phyloP scores from a whole-genome alignment of 768 basidiomycete species.

The Coprinopsis sp. region DNA sequence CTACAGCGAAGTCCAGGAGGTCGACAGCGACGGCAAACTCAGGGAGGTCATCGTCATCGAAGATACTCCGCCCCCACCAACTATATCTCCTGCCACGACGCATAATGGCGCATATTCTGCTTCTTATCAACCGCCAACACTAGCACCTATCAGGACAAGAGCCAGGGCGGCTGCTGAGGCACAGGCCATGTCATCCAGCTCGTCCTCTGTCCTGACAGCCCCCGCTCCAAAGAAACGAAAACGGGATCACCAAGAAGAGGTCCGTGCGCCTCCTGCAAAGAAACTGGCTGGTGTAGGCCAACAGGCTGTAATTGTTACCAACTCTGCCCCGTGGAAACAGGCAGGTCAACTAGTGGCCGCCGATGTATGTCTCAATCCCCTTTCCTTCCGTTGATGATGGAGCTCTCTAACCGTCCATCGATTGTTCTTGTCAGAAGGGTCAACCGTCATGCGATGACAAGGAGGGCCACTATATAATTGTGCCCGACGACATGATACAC shows the following conservation, averaged over 20 bases:
- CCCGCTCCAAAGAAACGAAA: slow-evolving; percentile 83
- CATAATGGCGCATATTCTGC: slow-evolving; percentile 69
- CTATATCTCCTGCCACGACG: slow-evolving; percentile 71
- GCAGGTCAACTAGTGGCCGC: slow-evolving; percentile 59
- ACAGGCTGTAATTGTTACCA: slow-evolving; percentile 45
- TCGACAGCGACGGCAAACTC: slow-evolving; percentile 71
- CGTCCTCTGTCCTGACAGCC: slow-evolving; percentile 58
- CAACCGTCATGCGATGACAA: slow-evolving; percentile 87
- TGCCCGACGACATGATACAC: slow-evolving; percentile 83
- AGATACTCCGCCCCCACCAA: slow-evolving; percentile 82
- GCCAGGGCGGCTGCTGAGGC: slow-evolving; percentile 86
- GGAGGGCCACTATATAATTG: slow-evolving; percentile 98
- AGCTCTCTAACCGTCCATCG: no score
- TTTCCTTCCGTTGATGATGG: slow-evolving; percentile 10
- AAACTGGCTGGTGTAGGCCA: slow-evolving; percentile 50
- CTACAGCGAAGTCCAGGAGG: slow-evolving; percentile 86
- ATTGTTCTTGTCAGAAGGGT: slow-evolving; percentile 37
- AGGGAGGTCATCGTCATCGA: slow-evolving; percentile 91
- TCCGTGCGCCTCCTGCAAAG: slow-evolving; percentile 63
- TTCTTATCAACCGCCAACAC: slow-evolving; percentile 73
- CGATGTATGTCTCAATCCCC: slow-evolving; percentile 50
- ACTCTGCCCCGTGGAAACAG: slow-evolving; percentile 68
- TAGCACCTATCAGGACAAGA: slow-evolving; percentile 76
- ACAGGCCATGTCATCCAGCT: slow-evolving; percentile 65
- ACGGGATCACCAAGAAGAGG: slow-evolving; percentile 70